phyloP scores from a whole-genome alignment of 192 early-diverging fungal genomes.

The Thoreauomyces humboldtii region DNA sequence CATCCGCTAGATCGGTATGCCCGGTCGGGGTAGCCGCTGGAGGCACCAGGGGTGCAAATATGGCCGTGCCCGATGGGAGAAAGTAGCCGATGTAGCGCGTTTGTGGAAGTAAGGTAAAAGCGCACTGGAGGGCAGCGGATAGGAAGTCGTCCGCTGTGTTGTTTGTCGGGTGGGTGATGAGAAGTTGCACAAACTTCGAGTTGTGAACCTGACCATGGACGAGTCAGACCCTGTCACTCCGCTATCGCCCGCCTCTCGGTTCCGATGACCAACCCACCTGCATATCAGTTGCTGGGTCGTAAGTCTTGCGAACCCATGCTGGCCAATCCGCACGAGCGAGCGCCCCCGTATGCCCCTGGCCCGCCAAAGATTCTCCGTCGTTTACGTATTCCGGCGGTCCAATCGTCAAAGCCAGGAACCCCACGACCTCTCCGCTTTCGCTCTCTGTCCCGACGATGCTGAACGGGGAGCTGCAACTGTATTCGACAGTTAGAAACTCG shows the following conservation, averaged over 20 bases:
- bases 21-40: not conserved
- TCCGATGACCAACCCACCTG: conserved; percentile 21
- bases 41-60: conserved; percentile 49
- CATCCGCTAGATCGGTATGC: not conserved
- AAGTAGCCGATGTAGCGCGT: conserved; percentile 44
- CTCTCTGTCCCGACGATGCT: conserved; percentile 29
- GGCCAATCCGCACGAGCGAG: conserved; percentile 36
- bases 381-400: conserved; percentile 38
- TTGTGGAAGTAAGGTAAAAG: conserved; percentile 33
- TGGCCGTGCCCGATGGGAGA: conserved; percentile 37
- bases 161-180: conserved; percentile 34
- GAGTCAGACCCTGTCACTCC: not conserved
- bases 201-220: conserved; percentile 34
- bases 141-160: conserved; percentile 33
- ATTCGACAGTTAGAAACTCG: not conserved
- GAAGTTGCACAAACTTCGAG: conserved; percentile 46
- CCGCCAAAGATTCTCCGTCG: not conserved
- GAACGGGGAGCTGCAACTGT: conserved; percentile 27
- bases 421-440: conserved; percentile 25
- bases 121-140: conserved; percentile 28
- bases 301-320: conserved; percentile 32
- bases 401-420: conserved; percentile 38
- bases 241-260: not conserved
- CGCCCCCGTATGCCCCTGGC: not conserved
- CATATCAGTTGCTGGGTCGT: conserved; percentile 38